Conservation (phyloP, 2,329 filamentous ascomycete genomes). For the Berkeleyomyces rouxiae region DNA sequence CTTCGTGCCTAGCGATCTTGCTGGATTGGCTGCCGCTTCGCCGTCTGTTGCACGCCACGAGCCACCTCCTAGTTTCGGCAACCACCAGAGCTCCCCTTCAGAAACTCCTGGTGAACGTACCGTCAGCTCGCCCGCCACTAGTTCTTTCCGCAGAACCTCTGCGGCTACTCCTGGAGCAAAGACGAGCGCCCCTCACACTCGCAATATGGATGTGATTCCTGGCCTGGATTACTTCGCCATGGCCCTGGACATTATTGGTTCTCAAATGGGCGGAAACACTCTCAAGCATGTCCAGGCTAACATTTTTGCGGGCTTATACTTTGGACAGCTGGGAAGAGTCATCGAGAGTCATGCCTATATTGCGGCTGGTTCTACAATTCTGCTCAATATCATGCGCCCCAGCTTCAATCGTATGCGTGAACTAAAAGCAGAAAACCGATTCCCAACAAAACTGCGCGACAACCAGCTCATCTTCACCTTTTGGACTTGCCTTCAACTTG, state of each 20-base stretch:
- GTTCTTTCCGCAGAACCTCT: slow-evolving; percentile 15
- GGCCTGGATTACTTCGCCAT: slow-evolving; percentile 81
- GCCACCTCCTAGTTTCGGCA: slow-evolving; percentile 31
- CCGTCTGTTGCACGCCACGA: slow-evolving; percentile 27
- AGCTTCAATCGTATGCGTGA: slow-evolving; percentile 34
- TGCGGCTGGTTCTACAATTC: slow-evolving; percentile 35
- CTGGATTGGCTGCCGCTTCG: slow-evolving; percentile 5
- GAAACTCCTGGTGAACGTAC: slow-evolving; percentile 20
- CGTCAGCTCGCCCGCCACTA: slow-evolving; percentile 24
- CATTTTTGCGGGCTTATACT: slow-evolving; percentile 73
- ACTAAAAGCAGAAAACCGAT: slow-evolving; percentile 22
- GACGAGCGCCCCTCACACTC: background rate
- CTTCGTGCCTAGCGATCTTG: slow-evolving; percentile 26
- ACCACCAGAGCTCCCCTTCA: slow-evolving; percentile 37
- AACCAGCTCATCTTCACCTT: slow-evolving; percentile 62
- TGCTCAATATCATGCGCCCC: slow-evolving; percentile 62
- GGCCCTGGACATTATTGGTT: slow-evolving; percentile 72
- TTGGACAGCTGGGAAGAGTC: slow-evolving; percentile 72
- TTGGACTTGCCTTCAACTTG: slow-evolving; percentile 86
- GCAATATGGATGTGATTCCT: slow-evolving; percentile 70
- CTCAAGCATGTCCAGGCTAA: slow-evolving; percentile 73
- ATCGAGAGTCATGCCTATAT: slow-evolving; percentile 64
- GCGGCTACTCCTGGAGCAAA: background rate
- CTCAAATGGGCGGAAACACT: slow-evolving; percentile 60
- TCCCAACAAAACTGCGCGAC: slow-evolving; percentile 26